These are phyloP conservation scores for Suhomyces yuchorum DNA, from an alignment of 1,139 yeast species.

Conservation along the genomic window DNA sequence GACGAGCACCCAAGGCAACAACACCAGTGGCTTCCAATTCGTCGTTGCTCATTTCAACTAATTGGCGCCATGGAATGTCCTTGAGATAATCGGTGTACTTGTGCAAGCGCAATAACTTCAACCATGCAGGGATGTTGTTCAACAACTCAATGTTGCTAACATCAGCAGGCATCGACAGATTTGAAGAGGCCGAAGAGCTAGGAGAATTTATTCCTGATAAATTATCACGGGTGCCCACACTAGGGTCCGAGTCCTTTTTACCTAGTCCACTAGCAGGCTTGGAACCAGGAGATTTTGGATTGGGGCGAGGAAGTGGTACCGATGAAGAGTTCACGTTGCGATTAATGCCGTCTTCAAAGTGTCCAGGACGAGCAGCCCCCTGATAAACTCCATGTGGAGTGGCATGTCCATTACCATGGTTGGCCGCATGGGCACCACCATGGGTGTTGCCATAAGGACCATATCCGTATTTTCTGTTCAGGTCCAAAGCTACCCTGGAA, in stretches of 20 bases:
- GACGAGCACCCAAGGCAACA: conserved; percentile 90
- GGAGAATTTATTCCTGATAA: conserved; percentile 20
- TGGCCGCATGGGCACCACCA: not conserved
- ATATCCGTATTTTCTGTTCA: conserved; percentile 43
- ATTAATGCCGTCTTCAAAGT: conserved; percentile 40
- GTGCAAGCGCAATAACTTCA: conserved; percentile 84
- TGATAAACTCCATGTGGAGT: conserved; percentile 10
- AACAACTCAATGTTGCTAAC: conserved; percentile 65
- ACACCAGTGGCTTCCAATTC: conserved; percentile 81
- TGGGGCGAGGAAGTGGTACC: conserved; percentile 33
- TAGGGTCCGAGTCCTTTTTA: conserved; percentile 10
- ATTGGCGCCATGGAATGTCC: conserved; percentile 74
- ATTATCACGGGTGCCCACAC: conserved; percentile 14
- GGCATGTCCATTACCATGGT: conserved; percentile 5
- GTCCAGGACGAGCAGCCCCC: conserved; percentile 14
- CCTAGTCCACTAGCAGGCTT: conserved; percentile 10
- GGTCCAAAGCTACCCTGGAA: conserved; percentile 61
- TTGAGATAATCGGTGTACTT: conserved; percentile 87
- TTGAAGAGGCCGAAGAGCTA: conserved; percentile 19
- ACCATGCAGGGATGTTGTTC: conserved; percentile 88
- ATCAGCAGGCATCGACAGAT: conserved; percentile 56
- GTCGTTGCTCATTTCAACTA: conserved; percentile 69
- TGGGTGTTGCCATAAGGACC: conserved; percentile 9
- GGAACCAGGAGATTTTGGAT: conserved; percentile 16
- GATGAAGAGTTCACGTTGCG: conserved; percentile 41